Evolutionary conservation across 2,329 filamentous ascomycete genomes (phyloP).

Genomic region (Juglanconis juglandina): DNA sequence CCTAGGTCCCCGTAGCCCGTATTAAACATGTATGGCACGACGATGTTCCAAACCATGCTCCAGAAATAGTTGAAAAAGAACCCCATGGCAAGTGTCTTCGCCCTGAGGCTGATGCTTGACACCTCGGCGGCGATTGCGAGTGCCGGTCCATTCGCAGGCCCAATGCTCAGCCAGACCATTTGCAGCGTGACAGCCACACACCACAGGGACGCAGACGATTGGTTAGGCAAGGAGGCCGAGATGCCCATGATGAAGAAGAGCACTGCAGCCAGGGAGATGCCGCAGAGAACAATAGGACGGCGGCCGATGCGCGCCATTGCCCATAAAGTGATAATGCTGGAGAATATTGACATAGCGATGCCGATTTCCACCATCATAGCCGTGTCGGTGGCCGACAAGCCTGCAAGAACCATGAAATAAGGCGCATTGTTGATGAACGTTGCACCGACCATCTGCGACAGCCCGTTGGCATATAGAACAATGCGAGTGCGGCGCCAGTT

Average conservation of each 20-base stretch:
- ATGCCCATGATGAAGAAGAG: slow-evolving; percentile 8
- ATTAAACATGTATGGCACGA: slow-evolving; percentile 9
- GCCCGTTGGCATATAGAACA: slow-evolving; percentile 5
- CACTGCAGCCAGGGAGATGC: slow-evolving; percentile 2
- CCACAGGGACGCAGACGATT: slow-evolving; percentile 3
- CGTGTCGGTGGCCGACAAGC: not conserved
- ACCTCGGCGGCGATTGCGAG: slow-evolving; percentile 5
- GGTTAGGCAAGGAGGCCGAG: not conserved
- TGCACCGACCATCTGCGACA: slow-evolving; percentile 7
- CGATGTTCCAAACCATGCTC: slow-evolving; percentile 6
- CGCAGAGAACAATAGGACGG: not conserved
- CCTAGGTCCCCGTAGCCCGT: not conserved
- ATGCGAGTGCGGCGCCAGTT: slow-evolving; percentile 9
- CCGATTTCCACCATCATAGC: slow-evolving; percentile 12
- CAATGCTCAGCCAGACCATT: slow-evolving; percentile 11
- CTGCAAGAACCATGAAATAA: slow-evolving; percentile 10
- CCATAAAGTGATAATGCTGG: slow-evolving; percentile 3
- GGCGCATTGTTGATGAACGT: slow-evolving; percentile 7
- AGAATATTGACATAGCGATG: slow-evolving; percentile 7
- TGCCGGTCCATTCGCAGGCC: slow-evolving; percentile 5
- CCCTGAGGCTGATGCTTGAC: slow-evolving; percentile 3
- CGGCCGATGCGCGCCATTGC: slow-evolving; percentile 4
- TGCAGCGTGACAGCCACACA: slow-evolving; percentile 7
- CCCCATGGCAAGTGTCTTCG: slow-evolving; percentile 6
- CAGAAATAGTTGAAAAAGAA: slow-evolving; percentile 15